Evolutionary conservation across 2,329 filamentous ascomycete genomes (phyloP), one percentile per base, ranked within the genome.

Genomic region (Aspergillus sp.): DNA sequence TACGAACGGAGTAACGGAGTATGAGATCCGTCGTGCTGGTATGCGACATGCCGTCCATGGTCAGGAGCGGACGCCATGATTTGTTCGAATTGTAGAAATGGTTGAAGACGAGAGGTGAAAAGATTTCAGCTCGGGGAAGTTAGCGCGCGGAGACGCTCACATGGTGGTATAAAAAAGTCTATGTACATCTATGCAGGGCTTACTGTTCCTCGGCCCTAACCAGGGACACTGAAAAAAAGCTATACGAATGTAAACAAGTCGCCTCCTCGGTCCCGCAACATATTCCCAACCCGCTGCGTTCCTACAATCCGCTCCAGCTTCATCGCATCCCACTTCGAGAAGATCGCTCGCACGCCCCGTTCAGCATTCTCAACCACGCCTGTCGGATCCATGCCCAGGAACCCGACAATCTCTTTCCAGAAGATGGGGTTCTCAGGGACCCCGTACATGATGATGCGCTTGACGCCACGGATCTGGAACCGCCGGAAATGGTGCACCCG

Each of bases 161-260:
- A 40, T 43, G 44, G 44, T 32, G 47, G 36, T 19, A 48, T 12
- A 19, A 38, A 33, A 29, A 40, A 43, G 10, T 36, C 26, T 38
- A 12, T 26, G 27, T 39, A 32, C 36, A 7, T 39, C 36, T 39
- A 39, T 39, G 19, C 26, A 39, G 12, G 10, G 4, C 27, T 9
- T 27, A 39, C 36, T 19, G 19, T 19, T 19, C 19, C 19, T 19
- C 19, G 19, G 19, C 19, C n/a, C 8, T n/a, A 10, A 4, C 32
- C 8, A n/a, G n/a, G 10, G n/a, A 36, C n/a, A 7, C 34, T 42
- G 19, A 19, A 8, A 10, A 19, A 27, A 12, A 29, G 39, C 61
- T 79, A 95, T 51, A 94, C 76, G 75, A 97, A 97, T 63, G 95
- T 90, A 78, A 97, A 98, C 1, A 87, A 93, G 77, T 97, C 91